Evolutionary conservation across 306 rosid species (phyloP), one percentile per base, ranked within the genome.

Genomic region (Dalbergia cultrata): DNA sequence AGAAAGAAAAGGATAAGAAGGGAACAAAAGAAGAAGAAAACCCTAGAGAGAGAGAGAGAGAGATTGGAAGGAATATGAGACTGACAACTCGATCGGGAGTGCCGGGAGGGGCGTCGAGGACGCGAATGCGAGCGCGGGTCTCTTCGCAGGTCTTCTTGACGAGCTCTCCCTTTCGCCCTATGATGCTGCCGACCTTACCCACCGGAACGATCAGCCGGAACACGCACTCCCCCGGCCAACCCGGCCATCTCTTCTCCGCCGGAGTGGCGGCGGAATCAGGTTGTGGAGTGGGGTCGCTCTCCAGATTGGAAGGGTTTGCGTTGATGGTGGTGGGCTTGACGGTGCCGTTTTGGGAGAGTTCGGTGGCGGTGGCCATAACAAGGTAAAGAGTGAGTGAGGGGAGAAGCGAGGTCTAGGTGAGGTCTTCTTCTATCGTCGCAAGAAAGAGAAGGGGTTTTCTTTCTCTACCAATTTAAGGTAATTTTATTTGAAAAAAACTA

Each of bases 201-300:
- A 92, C 93, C 50, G 97, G 98, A 35, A 91, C 97, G 33, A 95
- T 81, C 8, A 91, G 87, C 26, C 98, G 90, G 70, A 91, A 95
- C 61, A 92, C 97, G 78, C 90, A 92, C 82, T 90, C 86, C 1
- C 98, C 98, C 0, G 98, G 98, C 97, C 98, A 95, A 22, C 98
- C 98, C 0, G 97, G 95, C 98, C 98, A 95, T 78, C 79, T 85
- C 62, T 87, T 92, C 45, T 90, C 98, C 45, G 85, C 67, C 13
- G 81, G 80, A 65, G 82, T 56, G 4, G 76, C 75, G 9, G 72
- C 45, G n/a, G 80, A 19, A 9, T 44, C 50, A 8, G 50, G 50
- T 59, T 74, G 17, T 2, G 64, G 49, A 19, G 63, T 83, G 22
- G 82, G 49, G 0, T 72, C 74, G 35, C 37, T 8, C 9, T 82